phyloP scores from a whole-genome alignment of 2,329 filamentous ascomycete species.

The Botryosphaeria dothidea region DNA sequence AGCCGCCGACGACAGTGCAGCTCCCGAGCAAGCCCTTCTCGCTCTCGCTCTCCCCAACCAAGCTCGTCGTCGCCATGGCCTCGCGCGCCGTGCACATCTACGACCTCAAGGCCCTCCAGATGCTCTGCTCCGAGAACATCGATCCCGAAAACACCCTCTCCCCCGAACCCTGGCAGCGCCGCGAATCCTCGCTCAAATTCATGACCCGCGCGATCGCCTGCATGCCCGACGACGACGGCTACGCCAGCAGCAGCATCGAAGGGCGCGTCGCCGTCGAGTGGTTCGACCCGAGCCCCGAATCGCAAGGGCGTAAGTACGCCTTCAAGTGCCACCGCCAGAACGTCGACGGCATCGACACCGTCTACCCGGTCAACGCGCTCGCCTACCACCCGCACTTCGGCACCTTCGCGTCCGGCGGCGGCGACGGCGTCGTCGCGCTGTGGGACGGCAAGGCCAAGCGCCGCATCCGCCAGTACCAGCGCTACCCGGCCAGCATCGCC shows the following conservation, averaged over 20 bases:
- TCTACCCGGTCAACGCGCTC: conserved; percentile 89
- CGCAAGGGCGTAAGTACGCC: conserved; percentile 91
- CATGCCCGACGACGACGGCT: conserved; percentile 95
- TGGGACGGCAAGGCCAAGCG: conserved; percentile 93
- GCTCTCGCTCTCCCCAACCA: conserved; percentile 73
- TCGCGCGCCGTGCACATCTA: conserved; percentile 93
- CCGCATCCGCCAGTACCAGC: conserved; percentile 85
- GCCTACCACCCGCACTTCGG: conserved; percentile 81
- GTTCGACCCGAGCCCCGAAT: conserved; percentile 88
- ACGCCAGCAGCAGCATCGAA: conserved; percentile 90
- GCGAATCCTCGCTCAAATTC: conserved; percentile 93
- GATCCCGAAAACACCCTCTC: conserved; percentile 44
- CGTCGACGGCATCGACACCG: conserved; percentile 70
- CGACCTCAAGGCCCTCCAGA: conserved; percentile 70
- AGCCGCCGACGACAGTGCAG: conserved; percentile 62
- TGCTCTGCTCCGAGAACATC: conserved; percentile 54
- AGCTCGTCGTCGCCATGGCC: conserved; percentile 94
- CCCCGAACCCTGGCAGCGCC: conserved; percentile 83
- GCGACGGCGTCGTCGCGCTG: conserved; percentile 86
- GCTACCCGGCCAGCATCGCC: conserved; percentile 76
- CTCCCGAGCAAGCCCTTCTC: conserved; percentile 90
- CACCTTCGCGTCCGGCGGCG: conserved; percentile 86
- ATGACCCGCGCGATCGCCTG: conserved; percentile 91
- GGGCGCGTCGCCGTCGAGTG: conserved; percentile 95
- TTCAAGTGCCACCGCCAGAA: conserved; percentile 97